Evolutionary conservation across 2,329 filamentous ascomycete species (phyloP), one percentile per base, ranked within the genome.

Genomic region (Alternaria tenuissima): DNA sequence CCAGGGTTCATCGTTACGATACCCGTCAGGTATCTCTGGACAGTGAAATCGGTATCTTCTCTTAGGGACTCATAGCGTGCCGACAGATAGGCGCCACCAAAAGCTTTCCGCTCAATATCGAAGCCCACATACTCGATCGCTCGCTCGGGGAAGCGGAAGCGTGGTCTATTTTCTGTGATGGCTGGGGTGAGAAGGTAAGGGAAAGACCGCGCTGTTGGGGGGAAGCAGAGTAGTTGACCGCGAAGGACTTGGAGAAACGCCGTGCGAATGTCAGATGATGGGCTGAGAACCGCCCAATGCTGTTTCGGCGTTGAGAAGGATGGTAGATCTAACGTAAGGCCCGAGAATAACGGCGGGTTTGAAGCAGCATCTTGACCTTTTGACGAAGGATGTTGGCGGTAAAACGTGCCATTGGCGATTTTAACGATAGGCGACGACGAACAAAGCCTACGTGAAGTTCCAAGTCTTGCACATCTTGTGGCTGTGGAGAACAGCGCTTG

Each of bases 111-210:
- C 68, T 94, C 91, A 2, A 88, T 88, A 72, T 93, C 91, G 73
- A 98, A 98, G 0, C 95, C 94, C 9, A 98, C 93, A 82, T 97
- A 94, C 68, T 90, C 89, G 59, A 99, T 90, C 0, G 93, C 93
- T 65, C 84, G 84, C 12, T 83, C 83, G 0, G 91, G 87, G 53
- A 82, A 85, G 44, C 86, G 84, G 48, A 91, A 77, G 3, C 83
- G 80, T 22, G 78, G 78, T 63, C 83, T 83, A 69, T 80, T 84
- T 6, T 72, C 61, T 3, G 86, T 81, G 7, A 92, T 84, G 6
- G 85, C 83, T 48, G 87, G 84, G 3, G 85, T 87, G 14, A 89
- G 85, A 2, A 98, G 85, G 74, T 91, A 91, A 0, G 95, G 95
- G 74, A 89, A 97, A 7, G 88, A 88, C 46, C 94, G 86, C 2